Conservation (phyloP, 2,329 filamentous ascomycete genomes). For the Colletotrichum sp. region DNA sequence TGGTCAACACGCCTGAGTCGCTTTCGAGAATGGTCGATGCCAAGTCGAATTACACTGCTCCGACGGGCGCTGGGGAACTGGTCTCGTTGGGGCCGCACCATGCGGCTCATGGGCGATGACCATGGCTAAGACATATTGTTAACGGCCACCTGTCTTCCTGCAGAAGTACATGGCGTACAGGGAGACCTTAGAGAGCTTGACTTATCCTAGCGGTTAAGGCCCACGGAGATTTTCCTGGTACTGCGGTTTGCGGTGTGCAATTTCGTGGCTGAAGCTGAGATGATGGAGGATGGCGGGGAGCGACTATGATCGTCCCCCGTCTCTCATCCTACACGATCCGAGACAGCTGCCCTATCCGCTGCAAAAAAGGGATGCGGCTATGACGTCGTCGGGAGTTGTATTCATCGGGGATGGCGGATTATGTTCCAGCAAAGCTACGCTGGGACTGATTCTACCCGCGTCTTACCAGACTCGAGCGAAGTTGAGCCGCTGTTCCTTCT, state of each 20-base stretch:
- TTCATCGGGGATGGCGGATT: not conserved
- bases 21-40: not conserved
- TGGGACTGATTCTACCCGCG: not conserved
- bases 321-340: not conserved
- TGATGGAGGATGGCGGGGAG: not conserved
- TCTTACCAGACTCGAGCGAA: not conserved
- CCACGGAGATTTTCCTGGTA: not conserved
- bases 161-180: not conserved
- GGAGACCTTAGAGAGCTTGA: not conserved
- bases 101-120: not conserved
- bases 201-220: not conserved
- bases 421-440: not conserved
- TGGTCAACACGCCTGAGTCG: not conserved
- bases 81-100: not conserved
- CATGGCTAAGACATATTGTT: not conserved
- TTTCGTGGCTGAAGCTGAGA: constrained; percentile 1
- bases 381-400: not conserved
- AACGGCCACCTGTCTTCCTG: not conserved
- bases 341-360: not conserved
- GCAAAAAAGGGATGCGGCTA: not conserved
- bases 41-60: not conserved
- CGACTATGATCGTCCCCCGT: not conserved
- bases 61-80: not conserved
- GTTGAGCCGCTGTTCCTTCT: not conserved
- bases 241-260: not conserved